These are phyloP conservation scores for Lentinula sp. DNA, from an alignment of 768 basidiomycete genomes.

Conservation along the genomic window DNA sequence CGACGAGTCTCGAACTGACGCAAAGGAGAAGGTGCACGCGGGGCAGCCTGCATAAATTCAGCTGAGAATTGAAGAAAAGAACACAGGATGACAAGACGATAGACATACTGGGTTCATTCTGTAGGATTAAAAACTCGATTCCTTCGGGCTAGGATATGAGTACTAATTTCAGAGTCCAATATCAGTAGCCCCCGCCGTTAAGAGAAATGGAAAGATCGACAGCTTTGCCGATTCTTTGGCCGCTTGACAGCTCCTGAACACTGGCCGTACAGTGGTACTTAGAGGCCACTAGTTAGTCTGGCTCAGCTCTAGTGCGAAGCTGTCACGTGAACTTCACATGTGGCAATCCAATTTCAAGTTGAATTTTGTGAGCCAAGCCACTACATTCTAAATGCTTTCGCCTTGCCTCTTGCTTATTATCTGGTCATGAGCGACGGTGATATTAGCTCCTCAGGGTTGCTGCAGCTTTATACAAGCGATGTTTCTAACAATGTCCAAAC, in stretches of 20 bases:
- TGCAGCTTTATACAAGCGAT: conserved; percentile 14
- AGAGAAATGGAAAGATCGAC: not conserved
- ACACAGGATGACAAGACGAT: not conserved
- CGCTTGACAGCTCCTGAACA: not conserved
- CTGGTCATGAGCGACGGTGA: not conserved
- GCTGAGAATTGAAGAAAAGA: not conserved
- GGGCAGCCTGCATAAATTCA: not conserved
- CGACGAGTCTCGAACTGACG: not conserved
- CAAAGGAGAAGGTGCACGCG: not conserved
- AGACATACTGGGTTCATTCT: not conserved
- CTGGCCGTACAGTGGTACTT: too few species aligned
- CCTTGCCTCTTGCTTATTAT: not conserved
- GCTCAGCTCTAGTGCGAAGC: too few species aligned
- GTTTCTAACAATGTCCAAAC: conserved; percentile 35
- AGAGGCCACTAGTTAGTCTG: too few species aligned
- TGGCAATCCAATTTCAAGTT: not conserved
- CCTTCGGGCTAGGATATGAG: too few species aligned
- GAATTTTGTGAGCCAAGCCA: not conserved
- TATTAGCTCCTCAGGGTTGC: not conserved
- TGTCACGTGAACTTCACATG: too few species aligned
- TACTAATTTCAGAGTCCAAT: too few species aligned
- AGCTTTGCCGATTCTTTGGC: not conserved
- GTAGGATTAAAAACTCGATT: not conserved
- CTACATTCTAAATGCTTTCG: not conserved
- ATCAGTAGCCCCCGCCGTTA: not conserved